Conservation (phyloP, 768 basidiomycete species). For the Suillus tomentosus region DNA sequence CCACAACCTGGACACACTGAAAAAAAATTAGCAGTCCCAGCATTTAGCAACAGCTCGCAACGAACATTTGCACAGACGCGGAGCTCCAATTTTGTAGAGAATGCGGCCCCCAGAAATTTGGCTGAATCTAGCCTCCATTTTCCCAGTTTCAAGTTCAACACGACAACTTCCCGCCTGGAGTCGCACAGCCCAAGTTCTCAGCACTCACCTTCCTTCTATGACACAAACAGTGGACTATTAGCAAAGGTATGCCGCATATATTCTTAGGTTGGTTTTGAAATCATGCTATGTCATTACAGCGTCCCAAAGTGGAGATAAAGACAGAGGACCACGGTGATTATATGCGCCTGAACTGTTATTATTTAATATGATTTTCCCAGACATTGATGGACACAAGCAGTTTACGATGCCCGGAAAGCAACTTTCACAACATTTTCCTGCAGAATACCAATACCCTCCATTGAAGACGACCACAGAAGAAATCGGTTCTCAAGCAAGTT, state of each 20-base stretch:
- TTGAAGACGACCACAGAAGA: slow-evolving; percentile 17
- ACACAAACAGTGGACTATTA: slow-evolving; percentile 10
- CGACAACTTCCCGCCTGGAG: slow-evolving; percentile 17
- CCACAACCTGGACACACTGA: slow-evolving; percentile 1
- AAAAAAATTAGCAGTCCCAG: not conserved
- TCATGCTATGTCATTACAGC: not conserved
- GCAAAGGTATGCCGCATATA: slow-evolving; percentile 15
- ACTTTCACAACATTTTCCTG: slow-evolving; percentile 7
- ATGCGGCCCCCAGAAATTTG: slow-evolving; percentile 7
- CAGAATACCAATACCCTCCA: slow-evolving; percentile 14
- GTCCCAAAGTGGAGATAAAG: slow-evolving; percentile 1
- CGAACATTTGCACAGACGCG: slow-evolving; percentile 13
- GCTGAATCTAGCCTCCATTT: slow-evolving; percentile 15
- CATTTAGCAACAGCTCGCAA: slow-evolving; percentile 15
- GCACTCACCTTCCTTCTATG: slow-evolving; percentile 7
- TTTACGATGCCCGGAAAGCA: slow-evolving; percentile 6
- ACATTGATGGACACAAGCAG: slow-evolving; percentile 13
- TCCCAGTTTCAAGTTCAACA: slow-evolving; percentile 11
- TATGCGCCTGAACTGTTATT: slow-evolving; percentile 17
- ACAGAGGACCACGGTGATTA: slow-evolving; percentile 25
- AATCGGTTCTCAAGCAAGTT: not conserved
- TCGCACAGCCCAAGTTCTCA: slow-evolving; percentile 14
- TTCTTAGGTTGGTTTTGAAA: not conserved
- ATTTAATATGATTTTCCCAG: slow-evolving; percentile 10
- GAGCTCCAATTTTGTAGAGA: slow-evolving; percentile 17